Evolutionary conservation across 352 stramenopile genomes (phyloP), one percentile per base, ranked within the genome.

Genomic region (Globisporangium paroecandrum): DNA sequence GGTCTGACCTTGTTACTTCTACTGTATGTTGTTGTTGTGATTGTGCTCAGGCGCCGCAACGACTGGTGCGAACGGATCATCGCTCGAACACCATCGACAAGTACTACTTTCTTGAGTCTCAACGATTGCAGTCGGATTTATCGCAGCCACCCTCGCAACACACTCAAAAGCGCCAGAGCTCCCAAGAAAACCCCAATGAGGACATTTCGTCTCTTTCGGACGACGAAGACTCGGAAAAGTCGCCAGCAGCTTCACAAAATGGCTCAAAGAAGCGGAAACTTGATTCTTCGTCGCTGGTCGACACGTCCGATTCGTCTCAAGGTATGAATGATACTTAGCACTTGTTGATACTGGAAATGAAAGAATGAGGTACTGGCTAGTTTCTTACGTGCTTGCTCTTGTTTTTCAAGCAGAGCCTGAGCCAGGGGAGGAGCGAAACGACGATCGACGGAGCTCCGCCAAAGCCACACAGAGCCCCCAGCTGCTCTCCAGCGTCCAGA

Each of bases 1-100:
- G 46, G 36, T 54, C 55, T 62, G 15, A 57, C n/a, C 27, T 12
- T 38, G 2, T 9, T 64, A 58, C 41, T 32, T 3, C n/a, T 57
- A 10, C 13, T 65, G 18, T 32, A 0, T 32, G 10, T 64, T 54
- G 12, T 25, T 49, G 36, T 25, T 49, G 36, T 49, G 36, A 2
- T n/a, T 62, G 18, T 36, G 59, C n/a, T 13, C 62, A 95, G 85
- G 87, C 87, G 62, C 88, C 88, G 1, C 84, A 94, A 65, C 82
- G 84, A 62, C 72, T 96, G 32, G 88, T 96, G 24, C 82, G 88
- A 66, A 96, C 88, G 1, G 88, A 96, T 47, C 81, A 91, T 69
- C 84, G 85, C 22, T 89, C 87, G 4, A 94, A 84, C 69, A 94
- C 85, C n/a, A 94, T 96, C 22, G 88, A 94, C 71, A 93, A 91